A percentile compares a stretch with the other conserved stretches of the same genome.
These are phyloP conservation scores for Acacia acuminata DNA, from an alignment of 306 rosid genomes.

Conservation along the genomic window DNA sequence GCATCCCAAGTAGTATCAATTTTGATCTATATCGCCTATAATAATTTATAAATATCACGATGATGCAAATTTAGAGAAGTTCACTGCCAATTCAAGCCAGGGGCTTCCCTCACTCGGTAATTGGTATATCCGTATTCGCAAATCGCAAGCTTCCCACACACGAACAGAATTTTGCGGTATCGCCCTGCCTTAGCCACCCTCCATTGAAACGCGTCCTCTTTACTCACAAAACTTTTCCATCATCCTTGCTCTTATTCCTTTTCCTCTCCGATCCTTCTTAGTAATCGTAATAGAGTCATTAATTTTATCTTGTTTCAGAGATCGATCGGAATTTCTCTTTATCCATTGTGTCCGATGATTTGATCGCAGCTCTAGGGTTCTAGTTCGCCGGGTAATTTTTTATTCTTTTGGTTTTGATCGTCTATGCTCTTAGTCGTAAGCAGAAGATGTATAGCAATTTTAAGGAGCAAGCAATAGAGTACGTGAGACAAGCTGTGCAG, in stretches of 20 bases:
- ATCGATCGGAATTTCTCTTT: neutral
- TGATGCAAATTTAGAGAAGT: no score
- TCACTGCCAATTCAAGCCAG: no score
- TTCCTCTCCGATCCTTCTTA: constrained; percentile 7
- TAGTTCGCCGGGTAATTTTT: neutral
- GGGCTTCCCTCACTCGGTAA: neutral
- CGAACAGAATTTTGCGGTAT: neutral
- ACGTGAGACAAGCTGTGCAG: constrained; percentile 93
- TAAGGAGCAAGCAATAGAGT: constrained; percentile 98
- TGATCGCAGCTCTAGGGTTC: constrained; percentile 47
- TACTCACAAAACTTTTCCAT: neutral
- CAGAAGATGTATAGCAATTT: constrained; percentile 93
- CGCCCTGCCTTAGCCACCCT: neutral
- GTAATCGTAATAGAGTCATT: neutral
- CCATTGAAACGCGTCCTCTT: neutral
- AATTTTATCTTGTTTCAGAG: constrained; percentile 13
- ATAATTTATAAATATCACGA: no score
- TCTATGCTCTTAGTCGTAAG: constrained; percentile 36
- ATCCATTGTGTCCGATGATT: constrained; percentile 17
- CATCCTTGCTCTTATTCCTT: neutral
- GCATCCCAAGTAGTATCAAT: no score
- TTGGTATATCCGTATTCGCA: neutral
- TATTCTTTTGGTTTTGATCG: neutral
- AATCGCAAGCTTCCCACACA: neutral
- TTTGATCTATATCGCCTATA: no score